phyloP scores from a whole-genome alignment of 2,329 filamentous ascomycete species.

The Torrubiella hemipterigena region DNA sequence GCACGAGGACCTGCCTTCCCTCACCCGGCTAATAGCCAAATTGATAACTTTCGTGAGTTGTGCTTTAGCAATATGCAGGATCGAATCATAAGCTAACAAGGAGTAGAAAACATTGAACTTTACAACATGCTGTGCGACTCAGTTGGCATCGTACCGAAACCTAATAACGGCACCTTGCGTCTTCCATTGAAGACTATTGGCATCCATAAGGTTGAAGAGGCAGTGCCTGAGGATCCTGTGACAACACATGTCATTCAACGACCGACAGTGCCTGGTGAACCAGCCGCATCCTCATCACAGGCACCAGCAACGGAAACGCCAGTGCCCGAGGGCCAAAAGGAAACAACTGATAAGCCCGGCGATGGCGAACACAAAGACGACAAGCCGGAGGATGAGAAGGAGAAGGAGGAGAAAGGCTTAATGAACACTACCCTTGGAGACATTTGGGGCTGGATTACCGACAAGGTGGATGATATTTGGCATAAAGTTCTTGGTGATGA shows the following conservation, averaged over 20 bases:
- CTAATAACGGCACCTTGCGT: constrained; percentile 80
- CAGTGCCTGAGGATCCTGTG: constrained; percentile 42
- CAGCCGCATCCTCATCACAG: too few relatives aligned
- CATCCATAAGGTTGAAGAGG: constrained; percentile 41
- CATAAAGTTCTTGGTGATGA: neutral
- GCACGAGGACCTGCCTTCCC: constrained; percentile 88
- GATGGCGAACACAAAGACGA: too few relatives aligned
- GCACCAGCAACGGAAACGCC: too few relatives aligned
- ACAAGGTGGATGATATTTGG: neutral
- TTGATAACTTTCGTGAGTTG: constrained; percentile 74
- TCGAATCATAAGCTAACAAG: constrained; percentile 12
- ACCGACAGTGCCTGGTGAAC: neutral
- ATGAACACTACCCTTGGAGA: too few relatives aligned
- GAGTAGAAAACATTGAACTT: constrained; percentile 77
- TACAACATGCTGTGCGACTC: constrained; percentile 94
- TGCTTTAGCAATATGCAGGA: neutral
- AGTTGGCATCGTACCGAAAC: constrained; percentile 56
- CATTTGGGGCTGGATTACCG: neutral
- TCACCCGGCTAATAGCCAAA: constrained; percentile 65
- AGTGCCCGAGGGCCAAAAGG: too few relatives aligned
- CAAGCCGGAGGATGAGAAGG: too few relatives aligned
- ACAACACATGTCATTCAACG: constrained; percentile 10
- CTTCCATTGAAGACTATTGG: constrained; percentile 56
- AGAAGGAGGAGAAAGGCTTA: too few relatives aligned
- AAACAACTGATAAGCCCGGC: too few relatives aligned